A percentile compares a stretch with the other conserved stretches of the same genome.
phyloP scores from a whole-genome alignment of 73 alveolate species.

The Paramecium bursaria region DNA sequence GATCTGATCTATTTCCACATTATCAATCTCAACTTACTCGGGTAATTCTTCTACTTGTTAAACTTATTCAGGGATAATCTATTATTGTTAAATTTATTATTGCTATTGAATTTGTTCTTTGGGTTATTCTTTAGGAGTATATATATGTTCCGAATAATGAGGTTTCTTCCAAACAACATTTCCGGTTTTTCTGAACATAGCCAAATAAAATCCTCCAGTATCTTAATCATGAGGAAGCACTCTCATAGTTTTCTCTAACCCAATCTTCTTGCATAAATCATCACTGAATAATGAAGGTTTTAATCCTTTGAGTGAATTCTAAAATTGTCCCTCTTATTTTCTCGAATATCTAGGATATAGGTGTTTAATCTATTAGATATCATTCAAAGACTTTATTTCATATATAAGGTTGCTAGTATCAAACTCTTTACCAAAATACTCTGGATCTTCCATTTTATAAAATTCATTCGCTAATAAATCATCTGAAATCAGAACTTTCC shows the following conservation, averaged over 20 bases:
- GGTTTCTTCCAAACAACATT: conserved; percentile 72
- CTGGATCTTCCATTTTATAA: conserved; percentile 18
- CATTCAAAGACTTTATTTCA: conserved; percentile 33
- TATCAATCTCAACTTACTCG: conserved; percentile 14
- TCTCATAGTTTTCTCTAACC: conserved; percentile 86
- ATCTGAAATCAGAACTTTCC: conserved; percentile 84
- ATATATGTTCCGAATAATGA: conserved; percentile 56
- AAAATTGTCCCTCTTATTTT: conserved; percentile 67
- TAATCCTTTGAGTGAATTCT: conserved; percentile 71
- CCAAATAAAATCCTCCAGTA: conserved; percentile 96
- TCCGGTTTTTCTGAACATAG: conserved; percentile 83
- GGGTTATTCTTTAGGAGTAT: not conserved
- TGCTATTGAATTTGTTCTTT: not conserved
- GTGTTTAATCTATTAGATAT: conserved; percentile 33
- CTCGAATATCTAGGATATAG: conserved; percentile 71
- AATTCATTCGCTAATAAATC: conserved; percentile 42
- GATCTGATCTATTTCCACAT: conserved; percentile 11
- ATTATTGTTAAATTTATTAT: conserved; percentile 14
- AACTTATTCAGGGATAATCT: too few species aligned
- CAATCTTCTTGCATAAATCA: conserved; percentile 55
- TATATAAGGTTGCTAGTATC: conserved; percentile 1
- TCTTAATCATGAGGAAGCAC: conserved; percentile 96
- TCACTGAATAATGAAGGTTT: conserved; percentile 56
- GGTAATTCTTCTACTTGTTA: conserved; percentile 12
- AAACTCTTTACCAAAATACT: conserved; percentile 21